phyloP scores from a whole-genome alignment of 2,329 filamentous ascomycete genomes.

The Macrophomina tecta region DNA sequence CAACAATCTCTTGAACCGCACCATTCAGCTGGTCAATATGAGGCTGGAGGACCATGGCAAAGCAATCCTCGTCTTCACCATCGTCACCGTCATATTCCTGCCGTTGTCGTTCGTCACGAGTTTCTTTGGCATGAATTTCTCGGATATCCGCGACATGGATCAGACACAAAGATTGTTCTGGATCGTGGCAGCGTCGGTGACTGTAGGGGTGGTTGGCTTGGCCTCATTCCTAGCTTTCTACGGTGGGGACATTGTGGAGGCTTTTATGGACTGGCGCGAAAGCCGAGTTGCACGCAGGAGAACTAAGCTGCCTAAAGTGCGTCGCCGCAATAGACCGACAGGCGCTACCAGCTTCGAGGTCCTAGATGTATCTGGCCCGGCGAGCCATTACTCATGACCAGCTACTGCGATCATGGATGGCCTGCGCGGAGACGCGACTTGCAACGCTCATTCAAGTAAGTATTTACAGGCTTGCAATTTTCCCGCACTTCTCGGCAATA shows the following conservation, averaged over 20 bases:
- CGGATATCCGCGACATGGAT: slow-evolving; percentile 49
- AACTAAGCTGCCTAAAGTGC: slow-evolving; percentile 5
- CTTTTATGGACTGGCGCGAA: slow-evolving; percentile 45
- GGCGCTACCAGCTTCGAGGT: slow-evolving; percentile 36
- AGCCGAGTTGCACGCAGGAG: slow-evolving; percentile 31
- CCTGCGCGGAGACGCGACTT: too few species aligned
- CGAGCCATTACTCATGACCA: not conserved
- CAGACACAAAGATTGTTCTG: slow-evolving; percentile 49
- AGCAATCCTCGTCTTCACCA: slow-evolving; percentile 52
- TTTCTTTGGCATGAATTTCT: slow-evolving; percentile 53
- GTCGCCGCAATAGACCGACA: slow-evolving; percentile 13
- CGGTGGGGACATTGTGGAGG: slow-evolving; percentile 46
- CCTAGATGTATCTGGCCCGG: slow-evolving; percentile 33
- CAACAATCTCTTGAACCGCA: slow-evolving; percentile 39
- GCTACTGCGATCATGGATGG: not conserved
- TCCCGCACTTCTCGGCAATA: too few species aligned
- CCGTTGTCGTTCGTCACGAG: slow-evolving; percentile 51
- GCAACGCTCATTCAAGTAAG: too few species aligned
- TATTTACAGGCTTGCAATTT: too few species aligned
- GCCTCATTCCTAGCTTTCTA: slow-evolving; percentile 51
- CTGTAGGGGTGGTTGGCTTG: slow-evolving; percentile 31
- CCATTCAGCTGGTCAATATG: slow-evolving; percentile 53
- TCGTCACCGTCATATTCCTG: slow-evolving; percentile 53
- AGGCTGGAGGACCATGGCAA: slow-evolving; percentile 53
- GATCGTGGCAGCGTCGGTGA: slow-evolving; percentile 46